phyloP scores from a whole-genome alignment of 148 eudicot species.

The Talinum fruticosum region DNA sequence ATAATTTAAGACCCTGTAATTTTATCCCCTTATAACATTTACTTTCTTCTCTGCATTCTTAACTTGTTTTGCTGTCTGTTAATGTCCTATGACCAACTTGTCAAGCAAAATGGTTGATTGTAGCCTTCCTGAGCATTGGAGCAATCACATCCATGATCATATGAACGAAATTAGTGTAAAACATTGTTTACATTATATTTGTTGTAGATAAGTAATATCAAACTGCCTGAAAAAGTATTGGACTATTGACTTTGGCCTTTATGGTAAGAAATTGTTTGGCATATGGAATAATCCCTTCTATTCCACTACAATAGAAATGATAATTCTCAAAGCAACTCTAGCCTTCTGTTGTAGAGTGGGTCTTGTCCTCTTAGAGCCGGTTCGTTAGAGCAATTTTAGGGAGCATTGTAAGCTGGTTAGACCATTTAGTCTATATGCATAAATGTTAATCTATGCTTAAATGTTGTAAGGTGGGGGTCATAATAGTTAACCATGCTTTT shows the following conservation, averaged over 20 bases:
- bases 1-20: too few relatives aligned
- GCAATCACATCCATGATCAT: not conserved
- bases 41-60: too few relatives aligned
- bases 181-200: not conserved
- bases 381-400: too few relatives aligned
- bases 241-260: not conserved
- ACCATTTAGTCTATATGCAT: too few relatives aligned
- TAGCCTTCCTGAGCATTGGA: not conserved
- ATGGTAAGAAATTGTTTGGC: not conserved
- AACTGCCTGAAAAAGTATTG: not conserved
- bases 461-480: not conserved
- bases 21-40: too few relatives aligned
- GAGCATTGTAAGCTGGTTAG: too few relatives aligned
- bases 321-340: not conserved
- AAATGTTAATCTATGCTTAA: not conserved
- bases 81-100: not conserved
- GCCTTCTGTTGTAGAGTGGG: not conserved
- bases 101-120: not conserved
- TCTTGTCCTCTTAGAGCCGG: too few relatives aligned
- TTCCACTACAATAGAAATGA: not conserved
- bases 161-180: not conserved
- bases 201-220: not conserved
- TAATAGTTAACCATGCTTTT: not conserved
- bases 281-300: not conserved
- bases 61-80: not conserved